These are phyloP conservation scores for Anisogramma anomala DNA, from an alignment of 2,329 filamentous ascomycete genomes.

Conservation along the genomic window DNA sequence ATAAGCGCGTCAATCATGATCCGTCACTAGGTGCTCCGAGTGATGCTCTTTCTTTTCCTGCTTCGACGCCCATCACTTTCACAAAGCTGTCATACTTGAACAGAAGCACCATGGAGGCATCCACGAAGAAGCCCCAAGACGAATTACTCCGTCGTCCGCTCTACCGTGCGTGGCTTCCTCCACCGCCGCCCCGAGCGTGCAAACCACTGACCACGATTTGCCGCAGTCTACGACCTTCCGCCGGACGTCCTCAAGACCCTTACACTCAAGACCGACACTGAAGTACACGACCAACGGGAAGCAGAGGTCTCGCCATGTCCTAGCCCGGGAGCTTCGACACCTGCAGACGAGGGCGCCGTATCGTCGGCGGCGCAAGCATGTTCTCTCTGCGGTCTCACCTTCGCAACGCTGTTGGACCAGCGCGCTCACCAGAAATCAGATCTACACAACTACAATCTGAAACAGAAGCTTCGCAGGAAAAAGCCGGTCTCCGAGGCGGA, in stretches of 20 bases:
- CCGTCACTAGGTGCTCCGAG: too few species aligned
- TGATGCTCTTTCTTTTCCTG: too few species aligned
- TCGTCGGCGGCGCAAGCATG: constrained; percentile 62
- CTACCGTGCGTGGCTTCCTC: constrained; percentile 29
- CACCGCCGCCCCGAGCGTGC: constrained; percentile 6
- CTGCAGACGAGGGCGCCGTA: constrained; percentile 21
- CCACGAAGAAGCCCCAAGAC: constrained; percentile 26
- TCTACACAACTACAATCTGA: constrained; percentile 86
- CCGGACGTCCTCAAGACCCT: constrained; percentile 59
- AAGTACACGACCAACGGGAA: constrained; percentile 24
- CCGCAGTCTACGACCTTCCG: constrained; percentile 70
- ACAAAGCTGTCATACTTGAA: not conserved
- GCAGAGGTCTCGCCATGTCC: constrained; percentile 18
- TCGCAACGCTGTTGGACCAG: constrained; percentile 66
- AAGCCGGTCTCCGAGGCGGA: constrained; percentile 64
- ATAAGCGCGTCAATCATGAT: too few species aligned
- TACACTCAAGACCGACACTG: constrained; percentile 40
- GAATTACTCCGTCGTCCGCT: constrained; percentile 40
- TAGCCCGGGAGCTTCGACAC: constrained; percentile 17
- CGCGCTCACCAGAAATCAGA: constrained; percentile 80
- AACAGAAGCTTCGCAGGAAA: constrained; percentile 70
- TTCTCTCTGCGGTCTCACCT: constrained; percentile 64
- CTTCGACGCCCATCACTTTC: too few species aligned
- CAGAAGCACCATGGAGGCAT: constrained; percentile 6
- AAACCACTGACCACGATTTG: constrained; percentile 15